These are phyloP conservation scores for Rostrohypoxylon terebratum DNA, from an alignment of 495 filamentous ascomycete species.

Conservation along the genomic window DNA sequence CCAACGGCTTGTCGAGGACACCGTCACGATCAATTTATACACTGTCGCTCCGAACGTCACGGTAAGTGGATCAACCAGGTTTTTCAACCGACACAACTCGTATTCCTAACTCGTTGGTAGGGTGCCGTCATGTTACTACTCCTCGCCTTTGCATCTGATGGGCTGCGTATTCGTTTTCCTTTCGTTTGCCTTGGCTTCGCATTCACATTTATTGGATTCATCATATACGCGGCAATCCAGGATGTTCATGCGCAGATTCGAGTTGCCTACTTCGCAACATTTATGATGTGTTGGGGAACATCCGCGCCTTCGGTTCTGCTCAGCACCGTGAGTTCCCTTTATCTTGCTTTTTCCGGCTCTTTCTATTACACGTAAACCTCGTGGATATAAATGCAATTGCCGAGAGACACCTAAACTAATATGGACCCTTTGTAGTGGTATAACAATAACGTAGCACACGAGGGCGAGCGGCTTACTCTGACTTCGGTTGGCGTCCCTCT, in stretches of 20 bases:
- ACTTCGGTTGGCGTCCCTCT: conserved; percentile 80
- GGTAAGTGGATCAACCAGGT: conserved; percentile 20
- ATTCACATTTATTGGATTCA: conserved; percentile 79
- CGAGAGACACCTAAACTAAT: conserved; percentile 9
- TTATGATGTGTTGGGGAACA: conserved; percentile 85
- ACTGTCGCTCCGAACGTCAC: conserved; percentile 79
- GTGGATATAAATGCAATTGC: background rate
- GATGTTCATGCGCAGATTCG: conserved; percentile 69
- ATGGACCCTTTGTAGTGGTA: conserved; percentile 67
- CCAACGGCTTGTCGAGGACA: conserved; percentile 68
- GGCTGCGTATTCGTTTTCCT: conserved; percentile 72
- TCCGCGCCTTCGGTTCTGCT: conserved; percentile 68
- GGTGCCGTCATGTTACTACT: conserved; percentile 77
- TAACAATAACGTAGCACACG: conserved; percentile 84
- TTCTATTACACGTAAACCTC: background rate
- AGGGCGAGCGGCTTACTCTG: conserved; percentile 75
- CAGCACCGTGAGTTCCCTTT: conserved; percentile 56
- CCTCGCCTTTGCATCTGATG: conserved; percentile 75
- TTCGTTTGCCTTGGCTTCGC: conserved; percentile 79
- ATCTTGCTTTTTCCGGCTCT: background rate
- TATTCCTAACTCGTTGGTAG: conserved; percentile 45
- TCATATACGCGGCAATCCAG: conserved; percentile 75
- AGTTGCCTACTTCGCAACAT: conserved; percentile 80
- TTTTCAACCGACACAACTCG: conserved; percentile 6
- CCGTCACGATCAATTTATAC: conserved; percentile 79